Evolutionary conservation across 148 eudicot genomes (phyloP).

Genomic region (Fagopyrum homotropicum): DNA sequence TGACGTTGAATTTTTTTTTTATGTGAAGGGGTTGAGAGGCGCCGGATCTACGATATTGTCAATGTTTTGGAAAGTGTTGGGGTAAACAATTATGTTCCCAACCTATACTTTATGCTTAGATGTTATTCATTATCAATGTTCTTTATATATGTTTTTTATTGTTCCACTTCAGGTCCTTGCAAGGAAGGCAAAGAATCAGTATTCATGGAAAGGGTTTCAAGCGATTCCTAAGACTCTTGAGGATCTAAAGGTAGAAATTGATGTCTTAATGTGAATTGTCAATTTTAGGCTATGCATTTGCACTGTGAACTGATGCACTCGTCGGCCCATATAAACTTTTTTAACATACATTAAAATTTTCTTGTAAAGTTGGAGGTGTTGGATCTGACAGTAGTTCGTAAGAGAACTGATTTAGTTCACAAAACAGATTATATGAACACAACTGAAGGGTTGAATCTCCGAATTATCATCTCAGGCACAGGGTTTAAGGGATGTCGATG

Average conservation of each 20-base stretch:
- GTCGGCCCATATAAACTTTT: not conserved
- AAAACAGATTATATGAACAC: no score
- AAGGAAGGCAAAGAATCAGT: slow-evolving; percentile 74
- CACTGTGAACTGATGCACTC: not conserved
- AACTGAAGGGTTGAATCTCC: slow-evolving; percentile 15
- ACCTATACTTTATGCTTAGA: not conserved
- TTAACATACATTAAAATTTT: not conserved
- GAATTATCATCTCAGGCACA: slow-evolving; percentile 15
- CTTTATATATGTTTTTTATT: not conserved
- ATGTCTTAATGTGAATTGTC: not conserved
- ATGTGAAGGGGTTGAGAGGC: slow-evolving; percentile 80
- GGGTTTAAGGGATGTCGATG: slow-evolving; percentile 48
- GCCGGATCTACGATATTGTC: slow-evolving; percentile 97
- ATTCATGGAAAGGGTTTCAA: slow-evolving; percentile 83
- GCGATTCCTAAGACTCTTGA: slow-evolving; percentile 67
- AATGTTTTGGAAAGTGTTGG: slow-evolving; percentile 94
- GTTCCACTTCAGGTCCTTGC: slow-evolving; percentile 46
- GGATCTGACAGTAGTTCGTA: no score
- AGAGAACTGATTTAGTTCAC: no score
- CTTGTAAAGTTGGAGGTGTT: not conserved
- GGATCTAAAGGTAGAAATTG: slow-evolving; percentile 45
- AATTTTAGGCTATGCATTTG: not conserved
- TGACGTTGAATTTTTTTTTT: not conserved
- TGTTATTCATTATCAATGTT: not conserved
- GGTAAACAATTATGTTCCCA: slow-evolving; percentile 35